Evolutionary conservation across 2,329 filamentous ascomycete genomes (phyloP).

Genomic region (Macrophomina phaseolina): DNA sequence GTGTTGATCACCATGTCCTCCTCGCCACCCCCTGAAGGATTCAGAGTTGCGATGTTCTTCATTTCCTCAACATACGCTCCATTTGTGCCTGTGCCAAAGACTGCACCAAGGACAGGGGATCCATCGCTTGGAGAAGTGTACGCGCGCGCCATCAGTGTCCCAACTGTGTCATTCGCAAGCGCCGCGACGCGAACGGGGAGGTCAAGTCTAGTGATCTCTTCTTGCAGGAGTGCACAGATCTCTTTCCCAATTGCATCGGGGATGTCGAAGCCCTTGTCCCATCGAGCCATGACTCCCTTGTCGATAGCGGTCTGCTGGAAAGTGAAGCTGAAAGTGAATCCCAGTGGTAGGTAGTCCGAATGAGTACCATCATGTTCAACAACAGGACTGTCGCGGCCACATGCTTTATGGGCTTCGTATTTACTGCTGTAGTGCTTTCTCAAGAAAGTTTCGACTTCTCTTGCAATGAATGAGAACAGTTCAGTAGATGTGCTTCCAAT

Average conservation of each 20-base stretch:
- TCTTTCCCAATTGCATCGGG: constrained; percentile 88
- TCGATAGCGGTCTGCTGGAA: constrained; percentile 93
- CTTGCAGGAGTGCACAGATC: constrained; percentile 86
- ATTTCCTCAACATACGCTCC: constrained; percentile 91
- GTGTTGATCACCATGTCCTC: constrained; percentile 87
- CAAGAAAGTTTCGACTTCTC: constrained; percentile 89
- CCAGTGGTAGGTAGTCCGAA: constrained; percentile 73
- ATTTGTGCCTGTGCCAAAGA: constrained; percentile 93
- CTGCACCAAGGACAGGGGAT: constrained; percentile 75
- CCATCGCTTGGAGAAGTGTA: constrained; percentile 81
- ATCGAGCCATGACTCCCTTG: constrained; percentile 88
- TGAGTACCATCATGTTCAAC: constrained; percentile 43
- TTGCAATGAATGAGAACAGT: constrained; percentile 93
- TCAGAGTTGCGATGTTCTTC: constrained; percentile 74
- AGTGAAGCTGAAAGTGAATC: constrained; percentile 96
- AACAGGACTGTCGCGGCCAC: constrained; percentile 5
- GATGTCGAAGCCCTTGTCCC: constrained; percentile 98
- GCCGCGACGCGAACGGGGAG: constrained; percentile 85
- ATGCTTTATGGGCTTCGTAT: neutral
- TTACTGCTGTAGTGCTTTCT: constrained; percentile 71
- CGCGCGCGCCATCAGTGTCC: constrained; percentile 86
- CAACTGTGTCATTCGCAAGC: constrained; percentile 91
- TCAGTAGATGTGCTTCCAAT: constrained; percentile 76
- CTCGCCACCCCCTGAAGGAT: neutral
- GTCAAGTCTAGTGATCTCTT: constrained; percentile 72